Evolutionary conservation across 1,284 basidiomycete species (phyloP).

Genomic region (Inonotus hispidus): DNA sequence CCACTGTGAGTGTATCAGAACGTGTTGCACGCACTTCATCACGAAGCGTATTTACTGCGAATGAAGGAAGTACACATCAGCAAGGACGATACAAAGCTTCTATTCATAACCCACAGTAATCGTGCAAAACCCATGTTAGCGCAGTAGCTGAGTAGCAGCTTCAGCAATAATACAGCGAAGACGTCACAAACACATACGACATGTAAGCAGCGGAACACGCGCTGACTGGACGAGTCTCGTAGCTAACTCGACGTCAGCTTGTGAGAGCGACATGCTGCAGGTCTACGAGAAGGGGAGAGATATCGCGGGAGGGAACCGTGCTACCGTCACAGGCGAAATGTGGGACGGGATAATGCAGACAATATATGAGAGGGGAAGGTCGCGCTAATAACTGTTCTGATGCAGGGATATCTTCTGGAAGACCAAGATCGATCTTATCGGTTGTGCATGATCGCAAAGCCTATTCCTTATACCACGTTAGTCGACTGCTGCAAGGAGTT

Average conservation of each 20-base stretch:
- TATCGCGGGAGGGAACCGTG: not conserved
- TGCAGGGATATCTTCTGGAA: not conserved
- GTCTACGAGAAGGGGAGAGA: not conserved
- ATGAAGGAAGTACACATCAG: not conserved
- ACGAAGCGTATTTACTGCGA: not conserved
- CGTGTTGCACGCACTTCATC: not conserved
- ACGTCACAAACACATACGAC: not conserved
- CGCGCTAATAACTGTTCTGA: not conserved
- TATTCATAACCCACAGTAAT: slow-evolving; percentile 3
- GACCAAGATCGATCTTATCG: not conserved
- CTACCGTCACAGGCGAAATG: too few species aligned
- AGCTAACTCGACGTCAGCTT: not conserved
- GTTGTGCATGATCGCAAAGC: not conserved
- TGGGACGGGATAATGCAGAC: not conserved
- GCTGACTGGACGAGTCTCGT: slow-evolving; percentile 3
- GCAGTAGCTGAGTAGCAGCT: not conserved
- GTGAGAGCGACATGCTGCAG: not conserved
- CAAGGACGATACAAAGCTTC: not conserved
- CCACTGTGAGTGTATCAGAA: not conserved
- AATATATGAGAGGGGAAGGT: not conserved
- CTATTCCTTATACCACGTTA: not conserved
- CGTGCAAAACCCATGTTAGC: slow-evolving; percentile 5
- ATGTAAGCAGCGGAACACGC: not conserved
- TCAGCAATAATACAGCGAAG: not conserved
- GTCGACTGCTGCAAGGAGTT: not conserved